Base-by-base conservation (phyloP, 2,329 filamentous ascomycete genomes). In the Phaeosphaeriaceae sp. region DNA sequence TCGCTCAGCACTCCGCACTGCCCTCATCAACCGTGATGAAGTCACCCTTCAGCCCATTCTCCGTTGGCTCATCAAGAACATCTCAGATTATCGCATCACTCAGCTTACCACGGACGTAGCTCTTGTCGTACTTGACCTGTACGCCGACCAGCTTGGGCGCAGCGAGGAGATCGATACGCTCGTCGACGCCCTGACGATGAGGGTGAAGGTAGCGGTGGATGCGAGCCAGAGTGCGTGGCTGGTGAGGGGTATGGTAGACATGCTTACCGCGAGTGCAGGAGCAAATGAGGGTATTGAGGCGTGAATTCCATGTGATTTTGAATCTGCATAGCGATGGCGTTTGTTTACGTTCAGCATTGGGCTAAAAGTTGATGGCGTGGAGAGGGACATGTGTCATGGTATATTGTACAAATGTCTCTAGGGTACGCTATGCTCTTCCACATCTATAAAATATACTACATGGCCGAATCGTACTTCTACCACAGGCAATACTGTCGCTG, bases 401-500 rank as follows among this genome's bases (percentile, higher is more conserved):
- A 52, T 59, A 57, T 60, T 56, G 45, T 56, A 59, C 53, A 59
- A 38, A 18, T 42, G 30, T 34, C 7, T 26, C 23, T 26, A 26
- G 23, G 23, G 23, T 26, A 26, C n/a, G 28, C 34, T 42, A 23
- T 39, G 33, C 38, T 40, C 23, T 43, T 53, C 34, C 34, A 48
- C 42, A 32, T 12, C 18, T 35, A 41, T 36, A 21, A 16, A 21
- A 40, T 42, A 23, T 45, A 17, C 28, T 48, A 44, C 36, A 40
- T 38, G 21, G 18, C 20, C 8, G 4, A 32, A 21, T 42, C 23
- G 12, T 43, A 35, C 42, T 35, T 36, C 56, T 87, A 97, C 93
- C 93, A 99, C 53, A 89, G 85, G 75, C 95, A 95, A 74, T 94
- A 95, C 69, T 91, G 93, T 63, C 89, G 84, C 78, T 97, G 92